phyloP scores from a whole-genome alignment of 179 eudicot genomes.

The Corrigiola litoralis region DNA sequence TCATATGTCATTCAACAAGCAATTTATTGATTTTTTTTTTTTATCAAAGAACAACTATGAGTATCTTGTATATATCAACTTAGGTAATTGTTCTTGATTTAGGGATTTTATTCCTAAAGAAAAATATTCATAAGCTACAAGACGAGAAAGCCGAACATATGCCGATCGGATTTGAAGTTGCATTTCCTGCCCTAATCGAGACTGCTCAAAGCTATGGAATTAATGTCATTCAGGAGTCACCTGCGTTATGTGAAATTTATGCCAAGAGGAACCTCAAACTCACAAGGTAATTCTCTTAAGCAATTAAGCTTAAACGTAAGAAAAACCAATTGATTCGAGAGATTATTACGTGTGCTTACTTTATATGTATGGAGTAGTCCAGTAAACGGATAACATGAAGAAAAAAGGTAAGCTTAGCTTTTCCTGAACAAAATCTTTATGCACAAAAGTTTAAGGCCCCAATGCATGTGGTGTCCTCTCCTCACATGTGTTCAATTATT shows the following conservation, averaged over 20 bases:
- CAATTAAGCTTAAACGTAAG: neutral
- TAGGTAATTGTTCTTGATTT: neutral
- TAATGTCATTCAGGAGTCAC: conserved; percentile 43
- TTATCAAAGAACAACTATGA: neutral
- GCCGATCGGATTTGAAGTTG: conserved; percentile 92
- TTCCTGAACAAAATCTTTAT: conserved; percentile 3
- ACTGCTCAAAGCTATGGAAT: conserved; percentile 49
- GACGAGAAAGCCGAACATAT: conserved; percentile 73
- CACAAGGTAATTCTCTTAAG: conserved; percentile 39
- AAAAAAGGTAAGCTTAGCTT: conserved; percentile 14
- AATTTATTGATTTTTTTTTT: neutral
- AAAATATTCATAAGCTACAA: conserved; percentile 55
- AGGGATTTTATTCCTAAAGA: conserved; percentile 55
- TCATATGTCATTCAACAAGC: no score
- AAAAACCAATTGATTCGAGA: no score
- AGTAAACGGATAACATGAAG: conserved; percentile 1
- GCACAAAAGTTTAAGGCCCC: conserved; percentile 7
- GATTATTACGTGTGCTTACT: neutral
- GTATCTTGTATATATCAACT: neutral
- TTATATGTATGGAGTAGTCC: neutral
- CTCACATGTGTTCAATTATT: conserved; percentile 18
- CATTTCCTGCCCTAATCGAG: conserved; percentile 76
- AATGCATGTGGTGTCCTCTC: conserved; percentile 24
- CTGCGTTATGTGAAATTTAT: conserved; percentile 51
- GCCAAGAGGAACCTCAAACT: conserved; percentile 62